Conservation (phyloP, 352 stramenopile species). For the Globisporangium perplexum region DNA sequence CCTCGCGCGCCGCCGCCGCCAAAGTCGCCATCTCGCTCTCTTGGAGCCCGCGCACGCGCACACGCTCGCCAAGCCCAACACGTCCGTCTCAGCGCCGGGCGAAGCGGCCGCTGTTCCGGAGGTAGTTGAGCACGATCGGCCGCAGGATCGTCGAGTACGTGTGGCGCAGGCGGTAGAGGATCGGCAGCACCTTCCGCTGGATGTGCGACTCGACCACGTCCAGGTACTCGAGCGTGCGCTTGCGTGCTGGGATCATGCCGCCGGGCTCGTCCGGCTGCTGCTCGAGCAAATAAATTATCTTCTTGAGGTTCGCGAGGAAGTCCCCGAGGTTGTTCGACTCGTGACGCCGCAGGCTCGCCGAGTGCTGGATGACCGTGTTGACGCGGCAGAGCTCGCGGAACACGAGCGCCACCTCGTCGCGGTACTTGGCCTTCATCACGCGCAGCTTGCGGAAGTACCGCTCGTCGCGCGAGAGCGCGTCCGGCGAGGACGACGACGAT, state of each 20-base stretch:
- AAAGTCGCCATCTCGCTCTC: too few relatives aligned
- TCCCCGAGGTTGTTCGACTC: constrained; percentile 80
- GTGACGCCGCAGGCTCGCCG: constrained; percentile 58
- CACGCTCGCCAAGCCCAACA: too few relatives aligned
- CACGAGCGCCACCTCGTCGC: constrained; percentile 75
- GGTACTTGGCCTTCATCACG: constrained; percentile 69
- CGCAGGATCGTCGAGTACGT: constrained; percentile 78
- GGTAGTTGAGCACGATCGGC: constrained; percentile 73
- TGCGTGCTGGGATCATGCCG: constrained; percentile 67
- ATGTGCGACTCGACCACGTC: constrained; percentile 83
- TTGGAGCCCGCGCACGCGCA: too few relatives aligned
- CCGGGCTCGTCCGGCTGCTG: constrained; percentile 69
- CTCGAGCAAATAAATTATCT: constrained; percentile 88
- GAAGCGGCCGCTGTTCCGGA: constrained; percentile 59
- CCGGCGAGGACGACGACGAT: neutral
- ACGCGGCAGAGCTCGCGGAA: constrained; percentile 76
- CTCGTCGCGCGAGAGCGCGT: constrained; percentile 25
- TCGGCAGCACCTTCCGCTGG: constrained; percentile 76
- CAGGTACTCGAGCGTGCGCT: constrained; percentile 72
- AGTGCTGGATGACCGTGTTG: constrained; percentile 78
- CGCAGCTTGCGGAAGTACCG: constrained; percentile 66
- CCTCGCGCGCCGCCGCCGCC: too few relatives aligned
- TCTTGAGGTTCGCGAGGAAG: constrained; percentile 83
- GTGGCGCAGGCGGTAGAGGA: constrained; percentile 65
- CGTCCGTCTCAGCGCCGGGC: constrained; percentile 25